Conservation (phyloP, 768 basidiomycete species). For the Termitomyces titanicus region DNA sequence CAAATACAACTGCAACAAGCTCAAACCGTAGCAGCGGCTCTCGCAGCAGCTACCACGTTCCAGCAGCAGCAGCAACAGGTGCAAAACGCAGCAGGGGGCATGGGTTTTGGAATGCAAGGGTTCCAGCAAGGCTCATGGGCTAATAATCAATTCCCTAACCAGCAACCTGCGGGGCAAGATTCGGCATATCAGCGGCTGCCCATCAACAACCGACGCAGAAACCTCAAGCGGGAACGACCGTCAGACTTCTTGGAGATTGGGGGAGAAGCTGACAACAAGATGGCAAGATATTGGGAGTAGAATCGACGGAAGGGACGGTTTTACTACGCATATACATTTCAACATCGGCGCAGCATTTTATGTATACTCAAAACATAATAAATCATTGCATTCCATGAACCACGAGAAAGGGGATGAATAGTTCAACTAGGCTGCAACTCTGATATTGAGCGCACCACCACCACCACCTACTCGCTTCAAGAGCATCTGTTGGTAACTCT, state of each 20-base stretch:
- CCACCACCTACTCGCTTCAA: slow-evolving; percentile 31
- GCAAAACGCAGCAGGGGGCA: slow-evolving; percentile 32
- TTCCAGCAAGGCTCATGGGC: slow-evolving; percentile 35
- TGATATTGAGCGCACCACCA: slow-evolving; percentile 12
- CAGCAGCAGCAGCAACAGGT: slow-evolving; percentile 51
- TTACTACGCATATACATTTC: background rate
- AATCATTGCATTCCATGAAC: slow-evolving; percentile 3
- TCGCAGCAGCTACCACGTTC: slow-evolving; percentile 53
- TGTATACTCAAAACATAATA: slow-evolving; percentile 6
- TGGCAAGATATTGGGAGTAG: slow-evolving; percentile 78
- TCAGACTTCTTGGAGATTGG: slow-evolving; percentile 81
- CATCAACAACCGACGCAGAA: slow-evolving; percentile 74
- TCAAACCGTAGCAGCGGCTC: slow-evolving; percentile 64
- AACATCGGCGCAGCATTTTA: background rate
- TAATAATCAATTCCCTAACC: slow-evolving; percentile 53
- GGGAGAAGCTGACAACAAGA: slow-evolving; percentile 58
- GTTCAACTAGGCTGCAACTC: slow-evolving; percentile 1
- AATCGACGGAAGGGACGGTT: background rate
- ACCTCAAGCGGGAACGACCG: slow-evolving; percentile 77
- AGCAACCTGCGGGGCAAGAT: slow-evolving; percentile 67
- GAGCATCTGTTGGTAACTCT: slow-evolving; percentile 72
- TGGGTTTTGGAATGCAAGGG: slow-evolving; percentile 38
- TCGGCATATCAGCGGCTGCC: slow-evolving; percentile 87
- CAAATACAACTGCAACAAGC: slow-evolving; percentile 79
- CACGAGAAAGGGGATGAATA: background rate